phyloP scores from a whole-genome alignment of 2,329 filamentous ascomycete species.

The Ceratocystiopsis sp. region DNA sequence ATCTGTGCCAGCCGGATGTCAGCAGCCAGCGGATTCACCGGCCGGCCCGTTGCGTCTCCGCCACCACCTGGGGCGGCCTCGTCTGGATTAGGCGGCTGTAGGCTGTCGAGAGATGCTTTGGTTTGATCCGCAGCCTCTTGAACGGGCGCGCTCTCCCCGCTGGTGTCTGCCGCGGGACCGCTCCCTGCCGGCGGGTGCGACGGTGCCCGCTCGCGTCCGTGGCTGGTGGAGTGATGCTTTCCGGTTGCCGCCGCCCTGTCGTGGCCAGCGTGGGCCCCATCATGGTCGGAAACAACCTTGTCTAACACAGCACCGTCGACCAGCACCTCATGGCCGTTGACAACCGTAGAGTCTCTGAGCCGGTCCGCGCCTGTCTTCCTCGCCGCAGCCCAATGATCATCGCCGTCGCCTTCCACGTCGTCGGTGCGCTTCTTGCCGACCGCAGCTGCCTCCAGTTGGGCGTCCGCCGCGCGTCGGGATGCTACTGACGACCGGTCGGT shows the following conservation, averaged over 20 bases:
- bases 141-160: constrained; percentile 20
- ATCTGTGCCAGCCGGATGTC: constrained; percentile 61
- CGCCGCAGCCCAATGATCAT: constrained; percentile 57
- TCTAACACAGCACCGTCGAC: constrained; percentile 26
- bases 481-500: constrained; percentile 14
- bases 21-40: constrained; percentile 36
- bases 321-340: constrained; percentile 55
- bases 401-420: constrained; percentile 64
- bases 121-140: constrained; percentile 11
- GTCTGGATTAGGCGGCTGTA: constrained; percentile 56
- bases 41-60: constrained; percentile 42
- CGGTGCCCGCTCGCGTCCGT: no score
- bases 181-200: no score
- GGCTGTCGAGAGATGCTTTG: constrained; percentile 49
- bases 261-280: no score
- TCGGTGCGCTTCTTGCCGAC: constrained; percentile 45
- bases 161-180: no score
- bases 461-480: constrained; percentile 18
- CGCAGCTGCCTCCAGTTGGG: constrained; percentile 7
- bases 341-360: constrained; percentile 54
- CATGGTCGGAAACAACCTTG: no score
- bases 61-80: constrained; percentile 51
- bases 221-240: no score
- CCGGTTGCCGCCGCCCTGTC: no score
- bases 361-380: constrained; percentile 41